These are phyloP conservation scores for Podospora anserina DNA, from an alignment of 495 filamentous ascomycete species.

Conservation along the genomic window DNA sequence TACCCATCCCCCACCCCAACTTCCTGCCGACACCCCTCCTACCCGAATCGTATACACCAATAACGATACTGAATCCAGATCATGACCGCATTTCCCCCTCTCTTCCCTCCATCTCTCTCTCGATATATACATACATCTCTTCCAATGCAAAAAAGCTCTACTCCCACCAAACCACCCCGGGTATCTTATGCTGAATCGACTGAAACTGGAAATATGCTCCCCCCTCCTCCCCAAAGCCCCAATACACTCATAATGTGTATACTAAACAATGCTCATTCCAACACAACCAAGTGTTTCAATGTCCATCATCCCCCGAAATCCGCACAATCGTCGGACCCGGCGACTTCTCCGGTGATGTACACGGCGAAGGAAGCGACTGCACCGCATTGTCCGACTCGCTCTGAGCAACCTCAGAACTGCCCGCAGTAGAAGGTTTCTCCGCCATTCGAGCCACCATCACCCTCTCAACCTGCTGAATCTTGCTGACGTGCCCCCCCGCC, in stretches of 20 bases:
- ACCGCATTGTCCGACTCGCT: neutral
- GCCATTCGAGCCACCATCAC: too few relatives aligned
- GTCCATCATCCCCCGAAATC: neutral
- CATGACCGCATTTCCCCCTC: too few relatives aligned
- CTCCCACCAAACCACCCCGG: neutral
- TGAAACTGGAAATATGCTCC: neutral
- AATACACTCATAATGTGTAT: too few relatives aligned
- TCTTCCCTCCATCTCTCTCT: too few relatives aligned
- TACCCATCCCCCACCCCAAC: too few relatives aligned
- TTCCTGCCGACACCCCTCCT: too few relatives aligned
- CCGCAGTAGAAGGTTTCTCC: too few relatives aligned
- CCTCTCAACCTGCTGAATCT: neutral
- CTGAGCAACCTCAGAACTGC: neutral
- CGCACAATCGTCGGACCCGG: constrained; percentile 12
- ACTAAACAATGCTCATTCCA: too few relatives aligned
- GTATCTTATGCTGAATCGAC: neutral
- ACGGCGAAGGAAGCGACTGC: neutral
- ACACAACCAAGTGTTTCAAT: neutral
- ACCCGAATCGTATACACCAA: too few relatives aligned
- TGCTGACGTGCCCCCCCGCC: neutral
- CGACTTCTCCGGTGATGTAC: neutral
- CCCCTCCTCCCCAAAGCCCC: too few relatives aligned
- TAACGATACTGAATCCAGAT: too few relatives aligned
- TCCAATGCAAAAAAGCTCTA: neutral
- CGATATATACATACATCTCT: too few relatives aligned